Evolutionary conservation across 495 filamentous ascomycete species (phyloP).

Genomic region (Annulohypoxylon bovei): DNA sequence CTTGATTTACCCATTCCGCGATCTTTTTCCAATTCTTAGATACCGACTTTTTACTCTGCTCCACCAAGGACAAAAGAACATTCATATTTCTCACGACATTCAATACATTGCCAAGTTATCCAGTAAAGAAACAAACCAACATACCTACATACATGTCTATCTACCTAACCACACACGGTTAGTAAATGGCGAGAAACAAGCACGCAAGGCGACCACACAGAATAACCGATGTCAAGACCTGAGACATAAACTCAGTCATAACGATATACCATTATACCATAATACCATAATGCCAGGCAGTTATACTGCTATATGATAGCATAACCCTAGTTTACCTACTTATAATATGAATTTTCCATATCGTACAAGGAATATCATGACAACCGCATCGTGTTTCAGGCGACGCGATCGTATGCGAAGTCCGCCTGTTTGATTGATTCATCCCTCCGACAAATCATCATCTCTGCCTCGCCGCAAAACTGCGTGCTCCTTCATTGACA

Average conservation of each 20-base stretch:
- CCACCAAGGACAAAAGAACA: neutral
- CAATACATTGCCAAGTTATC: neutral
- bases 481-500: conserved; percentile 31
- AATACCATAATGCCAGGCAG: neutral
- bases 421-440: conserved; percentile 24
- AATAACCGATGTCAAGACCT: conserved; percentile 10
- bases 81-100: neutral
- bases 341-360: conserved; percentile 8
- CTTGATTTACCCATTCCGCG: conserved; percentile 13
- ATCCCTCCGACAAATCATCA: conserved; percentile 24
- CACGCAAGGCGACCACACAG: conserved; percentile 4
- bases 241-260: conserved; percentile 29
- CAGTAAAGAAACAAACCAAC: neutral
- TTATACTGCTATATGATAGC: conserved; percentile 22
- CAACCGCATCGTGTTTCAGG: conserved; percentile 36
- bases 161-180: neutral
- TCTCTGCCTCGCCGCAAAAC: conserved; percentile 37
- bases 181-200: neutral
- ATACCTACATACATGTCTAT: neutral
- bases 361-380: conserved; percentile 24
- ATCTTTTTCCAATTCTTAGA: conserved; percentile 15
- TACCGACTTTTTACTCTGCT: conserved; percentile 14
- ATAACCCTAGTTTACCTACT: conserved; percentile 15
- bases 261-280: conserved; percentile 21
- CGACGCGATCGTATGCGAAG: conserved; percentile 27